phyloP scores from a whole-genome alignment of 192 early-diverging fungal species.

The Geranomyces michiganensis region DNA sequence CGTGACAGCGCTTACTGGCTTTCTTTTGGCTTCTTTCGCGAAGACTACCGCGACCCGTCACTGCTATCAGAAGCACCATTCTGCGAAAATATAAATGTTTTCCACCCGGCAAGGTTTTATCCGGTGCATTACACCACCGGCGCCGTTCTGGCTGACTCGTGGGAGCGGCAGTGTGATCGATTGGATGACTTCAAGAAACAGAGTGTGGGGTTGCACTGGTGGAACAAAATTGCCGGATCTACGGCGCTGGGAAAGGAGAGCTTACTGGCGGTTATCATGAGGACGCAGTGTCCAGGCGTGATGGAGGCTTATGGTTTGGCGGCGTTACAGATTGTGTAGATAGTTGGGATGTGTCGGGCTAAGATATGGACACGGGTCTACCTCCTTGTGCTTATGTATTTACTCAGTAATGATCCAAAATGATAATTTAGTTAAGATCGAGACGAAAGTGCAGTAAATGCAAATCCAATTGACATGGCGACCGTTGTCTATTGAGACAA shows the following conservation, averaged over 20 bases:
- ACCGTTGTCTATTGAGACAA: too few relatives aligned
- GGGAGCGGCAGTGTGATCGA: constrained; percentile 7
- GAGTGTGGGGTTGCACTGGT: constrained; percentile 39
- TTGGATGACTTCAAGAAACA: constrained; percentile 11
- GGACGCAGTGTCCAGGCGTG: constrained; percentile 30
- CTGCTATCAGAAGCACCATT: constrained; percentile 7
- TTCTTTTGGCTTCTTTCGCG: not conserved
- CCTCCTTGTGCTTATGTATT: too few relatives aligned
- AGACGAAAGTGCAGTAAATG: too few relatives aligned
- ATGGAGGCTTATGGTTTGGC: constrained; percentile 25
- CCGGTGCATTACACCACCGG: constrained; percentile 26
- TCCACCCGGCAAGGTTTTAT: constrained; percentile 25
- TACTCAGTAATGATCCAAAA: too few relatives aligned
- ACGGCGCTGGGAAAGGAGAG: constrained; percentile 4
- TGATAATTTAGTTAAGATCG: too few relatives aligned
- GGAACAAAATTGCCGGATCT: constrained; percentile 32
- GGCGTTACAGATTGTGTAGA: constrained; percentile 1
- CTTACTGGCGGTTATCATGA: constrained; percentile 30
- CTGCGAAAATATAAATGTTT: constrained; percentile 23
- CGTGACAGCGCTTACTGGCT: not conserved
- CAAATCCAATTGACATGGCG: too few relatives aligned
- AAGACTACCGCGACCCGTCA: constrained; percentile 1
- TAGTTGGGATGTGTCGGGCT: too few relatives aligned
- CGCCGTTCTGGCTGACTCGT: constrained; percentile 1
- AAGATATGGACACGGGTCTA: too few relatives aligned